phyloP scores from a whole-genome alignment of 2,329 filamentous ascomycete species.

The Hymenoscyphus salicellus region DNA sequence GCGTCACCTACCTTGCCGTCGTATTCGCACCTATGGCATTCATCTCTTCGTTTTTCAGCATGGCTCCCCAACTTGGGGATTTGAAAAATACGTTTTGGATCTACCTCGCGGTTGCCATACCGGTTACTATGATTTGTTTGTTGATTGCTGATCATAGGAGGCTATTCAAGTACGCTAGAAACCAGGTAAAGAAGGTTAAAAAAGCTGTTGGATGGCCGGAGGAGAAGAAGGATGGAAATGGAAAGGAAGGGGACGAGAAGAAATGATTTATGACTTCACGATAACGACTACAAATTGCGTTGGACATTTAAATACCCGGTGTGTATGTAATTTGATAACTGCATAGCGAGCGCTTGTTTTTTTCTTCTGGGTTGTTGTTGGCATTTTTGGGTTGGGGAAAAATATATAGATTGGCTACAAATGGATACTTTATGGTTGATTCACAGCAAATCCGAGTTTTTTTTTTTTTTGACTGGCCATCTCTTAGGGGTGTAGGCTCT shows the following conservation, averaged over 20 bases:
- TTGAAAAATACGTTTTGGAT: slow-evolving; percentile 6
- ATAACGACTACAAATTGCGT: background rate
- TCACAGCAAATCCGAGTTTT: too few relatives aligned
- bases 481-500: too few relatives aligned
- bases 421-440: too few relatives aligned
- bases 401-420: too few relatives aligned
- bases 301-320: background rate
- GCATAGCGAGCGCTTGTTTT: background rate
- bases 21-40: slow-evolving; percentile 11
- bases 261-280: background rate
- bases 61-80: background rate
- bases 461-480: too few relatives aligned
- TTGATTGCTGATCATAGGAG: background rate
- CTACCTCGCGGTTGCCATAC: slow-evolving; percentile 9
- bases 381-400: too few relatives aligned
- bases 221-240: background rate
- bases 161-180: background rate
- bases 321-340: background rate
- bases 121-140: slow-evolving; percentile 6
- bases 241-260: background rate
- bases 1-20: slow-evolving; percentile 10
- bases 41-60: slow-evolving; percentile 10
- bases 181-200: too few relatives aligned
- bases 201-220: background rate
- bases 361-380: background rate